Evolutionary conservation across 768 basidiomycete genomes (phyloP), one percentile per base, ranked within the genome.

Genomic region (Mycena latifolia): DNA sequence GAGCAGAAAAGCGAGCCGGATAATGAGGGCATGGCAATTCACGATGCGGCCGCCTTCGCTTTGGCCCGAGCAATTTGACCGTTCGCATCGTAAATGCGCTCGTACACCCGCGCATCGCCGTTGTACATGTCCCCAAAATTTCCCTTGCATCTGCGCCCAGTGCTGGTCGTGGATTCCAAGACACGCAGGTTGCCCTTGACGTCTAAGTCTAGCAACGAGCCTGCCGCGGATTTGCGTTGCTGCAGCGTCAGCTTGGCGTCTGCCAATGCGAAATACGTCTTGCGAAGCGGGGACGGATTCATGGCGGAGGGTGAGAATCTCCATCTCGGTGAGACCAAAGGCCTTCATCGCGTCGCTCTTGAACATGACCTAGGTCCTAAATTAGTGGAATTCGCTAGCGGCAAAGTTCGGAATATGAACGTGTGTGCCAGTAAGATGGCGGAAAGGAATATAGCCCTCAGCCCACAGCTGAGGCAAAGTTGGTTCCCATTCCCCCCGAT

Each of bases 261-360:
- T 0, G 46, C 37, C 17, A 67, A 8, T 5, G 60, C 47, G 28
- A 62, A 67, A 50, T 62, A 67, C 22, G 41, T 47, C 41, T 66
- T 66, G 18, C 22, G 60, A 57, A 7, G 15, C 15, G 1, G 54
- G 48, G 25, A 47, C 12, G 20, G 59, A 47, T 43, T 67, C 65
- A 45, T 53, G 60, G 9, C 24, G 65, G 18, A 66, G 53, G 27
- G 65, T 61, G 46, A 55, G 48, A 9, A 65, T 55, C 24, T 65
- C 57, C 2, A 3, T 2, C 41, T 65, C 64, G 6, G 64, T 65
- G 43, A 65, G 64, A 10, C 58, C n/a, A 39, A 65, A 65, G 31
- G 33, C 11, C 22, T 55, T 50, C 54, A 48, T 54, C 27, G 65
- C 65, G 31, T 66, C 65, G 52, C 45, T 66, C 47, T 66, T 61